A percentile compares a stretch with the other conserved stretches of the same genome.
Conservation (phyloP, 2,329 filamentous ascomycete species). For the Nectriaceae sp. region DNA sequence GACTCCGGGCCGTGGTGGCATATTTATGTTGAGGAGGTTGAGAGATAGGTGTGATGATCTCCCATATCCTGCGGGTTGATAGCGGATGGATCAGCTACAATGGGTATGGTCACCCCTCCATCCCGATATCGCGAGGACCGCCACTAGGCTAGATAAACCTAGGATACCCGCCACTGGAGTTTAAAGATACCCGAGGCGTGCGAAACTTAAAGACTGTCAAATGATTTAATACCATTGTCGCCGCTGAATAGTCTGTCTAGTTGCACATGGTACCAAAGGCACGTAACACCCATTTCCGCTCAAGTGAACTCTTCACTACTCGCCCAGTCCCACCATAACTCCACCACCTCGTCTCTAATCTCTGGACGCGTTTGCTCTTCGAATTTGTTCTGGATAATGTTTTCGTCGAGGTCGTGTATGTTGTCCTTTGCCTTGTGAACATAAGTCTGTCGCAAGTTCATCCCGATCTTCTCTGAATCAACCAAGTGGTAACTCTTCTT, state of each 20-base stretch:
- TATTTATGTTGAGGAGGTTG: background rate
- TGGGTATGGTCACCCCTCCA: constrained; percentile 3
- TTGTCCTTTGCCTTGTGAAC: constrained; percentile 45
- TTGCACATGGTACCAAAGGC: background rate
- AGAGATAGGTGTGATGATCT: background rate
- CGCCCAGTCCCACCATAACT: constrained; percentile 51
- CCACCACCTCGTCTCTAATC: constrained; percentile 46
- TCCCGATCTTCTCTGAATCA: constrained; percentile 44
- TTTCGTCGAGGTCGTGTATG: constrained; percentile 35
- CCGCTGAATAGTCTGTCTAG: background rate
- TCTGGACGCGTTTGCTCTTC: constrained; percentile 16
- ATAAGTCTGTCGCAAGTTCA: constrained; percentile 56
- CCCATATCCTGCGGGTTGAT: background rate
- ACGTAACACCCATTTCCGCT: background rate
- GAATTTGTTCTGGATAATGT: constrained; percentile 17
- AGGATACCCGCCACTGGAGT: background rate
- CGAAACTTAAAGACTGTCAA: background rate
- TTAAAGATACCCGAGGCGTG: background rate
- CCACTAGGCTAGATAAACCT: constrained; percentile 2
- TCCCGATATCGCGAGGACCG: constrained; percentile 11
- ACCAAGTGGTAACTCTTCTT: constrained; percentile 56
- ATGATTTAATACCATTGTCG: background rate
- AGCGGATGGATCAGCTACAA: background rate
- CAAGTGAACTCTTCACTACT: constrained; percentile 16
- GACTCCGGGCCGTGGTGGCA: too few species aligned